Evolutionary conservation across 495 filamentous ascomycete genomes (phyloP), one percentile per base, ranked within the genome.

Genomic region (Penicillium riverlandense): DNA sequence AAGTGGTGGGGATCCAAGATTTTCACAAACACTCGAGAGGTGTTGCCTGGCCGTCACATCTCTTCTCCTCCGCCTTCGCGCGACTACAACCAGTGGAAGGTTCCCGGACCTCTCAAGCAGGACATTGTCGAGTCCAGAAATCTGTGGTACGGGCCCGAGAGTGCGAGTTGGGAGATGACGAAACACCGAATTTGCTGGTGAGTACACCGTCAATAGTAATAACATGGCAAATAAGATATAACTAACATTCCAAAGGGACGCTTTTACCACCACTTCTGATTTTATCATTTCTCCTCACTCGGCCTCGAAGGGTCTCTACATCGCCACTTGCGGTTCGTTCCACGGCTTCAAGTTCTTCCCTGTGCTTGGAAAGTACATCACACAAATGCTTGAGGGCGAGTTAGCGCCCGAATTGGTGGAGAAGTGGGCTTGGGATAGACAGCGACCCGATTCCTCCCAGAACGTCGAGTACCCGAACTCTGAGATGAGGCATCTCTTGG

Each of bases 311-410:
- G 70, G 70, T 27, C 62, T 78, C 7, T 75, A 67, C 43, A 45
- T 78, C 15, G 74, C 74, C 1, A 74, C 71, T 0, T 70, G 71
- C 29, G 75, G 75, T 14, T 67, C 67, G 8, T 72, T 67, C 47
- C 74, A 74, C 47, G 72, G 68, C 27, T 83, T 65, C 62, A 83
- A 83, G 54, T 82, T 83, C 61, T 63, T 82, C 43, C 78, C 79
- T 0, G 71, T 74, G 10, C 63, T 83, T 34, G 79, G 79, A 11
- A 66, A 75, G 22, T 80, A 82, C 49, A 72, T 83, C 29, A 65
- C 72, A 1, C 55, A 75, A 36, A 72, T 80, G 76, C 55, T 83
- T 8, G 61, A 74, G 13, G 73, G 67, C 4, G 57, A 65, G 8
- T 52, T 79, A 2, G 63, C 63, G 14, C 55, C 62, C 1, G 70